Base-by-base conservation (phyloP, 1,139 yeast species). In the Pichia sorboxylosa region DNA sequence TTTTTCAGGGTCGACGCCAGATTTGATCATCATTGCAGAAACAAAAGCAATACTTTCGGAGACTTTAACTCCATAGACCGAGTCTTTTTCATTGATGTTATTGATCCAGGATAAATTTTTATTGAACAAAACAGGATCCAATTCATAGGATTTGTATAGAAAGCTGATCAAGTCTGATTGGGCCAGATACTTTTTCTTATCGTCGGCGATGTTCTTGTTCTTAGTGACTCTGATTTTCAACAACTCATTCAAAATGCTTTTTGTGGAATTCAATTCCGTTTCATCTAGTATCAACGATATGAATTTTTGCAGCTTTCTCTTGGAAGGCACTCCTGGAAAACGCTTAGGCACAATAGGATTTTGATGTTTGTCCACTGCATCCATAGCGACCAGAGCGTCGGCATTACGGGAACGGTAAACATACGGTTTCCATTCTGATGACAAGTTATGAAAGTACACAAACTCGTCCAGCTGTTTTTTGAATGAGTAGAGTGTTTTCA, bases 371-470 rank as follows among this genome's bases (percentile, higher is more conserved):
- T 65, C 68, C 40, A 66, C 64, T 34, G 74, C 53, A 47, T 76
- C 81, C 27, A 42, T 24, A 9, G 77, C 64, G 36, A 72, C 51
- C 25, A 75, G 59, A 34, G 51, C 56, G 38, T 73, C 69, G 7
- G 68, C 64, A 43, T 64, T 60, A 55, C 55, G 60, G 17, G 57
- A 55, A 44, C 68, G 60, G 43, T 66, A 67, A 13, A 66, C 61
- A 28, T 58, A 49, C 3, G 66, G 62, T 44, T 55, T 61, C 37
- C 61, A 40, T 17, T 48, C 44, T 30, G 48, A 49, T 5, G 57
- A 48, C 2, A 59, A 44, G 28, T 52, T 46, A 35, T 48, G 46
- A 43, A 44, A 57, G 28, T 48, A 44, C 16, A 48, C 36, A 25
- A 41, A 52, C 9, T 46, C 52, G 30, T 54, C 56, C 19, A 53